A percentile compares a stretch with the other conserved stretches of the same genome.
phyloP scores from a whole-genome alignment of 805 yeast species.

The Myxozyma lipomycoides region DNA sequence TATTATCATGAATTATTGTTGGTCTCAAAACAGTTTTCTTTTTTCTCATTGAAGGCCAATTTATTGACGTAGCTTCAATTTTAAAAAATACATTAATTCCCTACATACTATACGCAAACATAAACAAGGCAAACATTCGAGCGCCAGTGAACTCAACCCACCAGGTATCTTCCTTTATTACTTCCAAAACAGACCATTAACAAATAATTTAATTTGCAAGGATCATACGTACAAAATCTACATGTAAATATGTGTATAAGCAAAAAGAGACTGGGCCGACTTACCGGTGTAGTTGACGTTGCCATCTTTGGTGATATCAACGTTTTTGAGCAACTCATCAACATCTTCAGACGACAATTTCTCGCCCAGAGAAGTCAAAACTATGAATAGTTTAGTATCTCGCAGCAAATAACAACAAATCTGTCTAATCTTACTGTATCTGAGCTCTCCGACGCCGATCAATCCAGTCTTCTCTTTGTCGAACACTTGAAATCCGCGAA shows the following conservation, averaged over 20 bases:
- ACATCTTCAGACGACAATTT: slow-evolving; percentile 86
- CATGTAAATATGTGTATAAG: slow-evolving; percentile 33
- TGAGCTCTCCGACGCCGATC: slow-evolving; percentile 94
- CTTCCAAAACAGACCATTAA: too few relatives aligned
- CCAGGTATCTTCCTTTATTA: too few relatives aligned
- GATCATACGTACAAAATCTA: slow-evolving; percentile 30
- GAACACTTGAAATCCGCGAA: slow-evolving; percentile 94
- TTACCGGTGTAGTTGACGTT: slow-evolving; percentile 81
- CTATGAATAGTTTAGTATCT: slow-evolving; percentile 15
- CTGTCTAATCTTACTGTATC: slow-evolving; percentile 51
- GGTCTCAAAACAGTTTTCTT: too few relatives aligned
- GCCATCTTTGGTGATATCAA: slow-evolving; percentile 87
- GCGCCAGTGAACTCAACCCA: too few relatives aligned
- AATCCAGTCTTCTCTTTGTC: slow-evolving; percentile 94
- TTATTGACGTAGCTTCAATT: too few relatives aligned
- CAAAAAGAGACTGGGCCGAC: slow-evolving; percentile 5
- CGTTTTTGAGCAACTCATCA: slow-evolving; percentile 93
- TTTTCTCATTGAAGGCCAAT: too few relatives aligned
- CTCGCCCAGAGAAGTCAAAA: slow-evolving; percentile 93
- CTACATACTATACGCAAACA: too few relatives aligned
- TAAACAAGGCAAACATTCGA: too few relatives aligned
- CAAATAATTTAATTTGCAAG: slow-evolving; percentile 27
- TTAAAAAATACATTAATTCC: too few relatives aligned
- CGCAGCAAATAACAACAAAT: not conserved
- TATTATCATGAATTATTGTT: too few relatives aligned